Evolutionary conservation across 2,329 filamentous ascomycete genomes (phyloP).

Genomic region (Aureobasidium sp.): DNA sequence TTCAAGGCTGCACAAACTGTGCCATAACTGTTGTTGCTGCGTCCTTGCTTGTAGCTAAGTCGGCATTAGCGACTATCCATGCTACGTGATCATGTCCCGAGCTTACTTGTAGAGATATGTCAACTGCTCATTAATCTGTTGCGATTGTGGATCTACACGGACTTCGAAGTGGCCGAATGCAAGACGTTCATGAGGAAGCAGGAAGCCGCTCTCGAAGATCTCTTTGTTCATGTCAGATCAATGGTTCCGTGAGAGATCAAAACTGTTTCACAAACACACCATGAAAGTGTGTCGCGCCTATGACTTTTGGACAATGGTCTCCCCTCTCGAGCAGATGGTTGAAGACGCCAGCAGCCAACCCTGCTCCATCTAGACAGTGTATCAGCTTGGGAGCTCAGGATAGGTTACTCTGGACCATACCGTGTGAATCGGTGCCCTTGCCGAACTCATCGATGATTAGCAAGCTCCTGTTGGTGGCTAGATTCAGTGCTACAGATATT

Average conservation of each 20-base stretch:
- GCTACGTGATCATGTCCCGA: background rate
- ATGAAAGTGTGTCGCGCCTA: slow-evolving; percentile 59
- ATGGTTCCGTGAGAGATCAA: slow-evolving; percentile 30
- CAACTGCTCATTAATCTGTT: slow-evolving; percentile 54
- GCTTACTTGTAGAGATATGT: slow-evolving; percentile 64
- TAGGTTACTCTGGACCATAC: slow-evolving; percentile 24
- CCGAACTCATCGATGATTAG: slow-evolving; percentile 91
- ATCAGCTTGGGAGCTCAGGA: background rate
- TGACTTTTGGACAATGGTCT: slow-evolving; percentile 49
- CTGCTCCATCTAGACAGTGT: slow-evolving; percentile 49
- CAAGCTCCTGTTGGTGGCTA: slow-evolving; percentile 69
- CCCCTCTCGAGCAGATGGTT: slow-evolving; percentile 48
- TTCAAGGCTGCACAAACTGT: slow-evolving; percentile 79
- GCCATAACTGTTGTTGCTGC: slow-evolving; percentile 76
- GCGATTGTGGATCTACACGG: slow-evolving; percentile 47
- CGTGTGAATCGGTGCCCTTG: slow-evolving; percentile 57
- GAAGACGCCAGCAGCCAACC: slow-evolving; percentile 56
- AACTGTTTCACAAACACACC: slow-evolving; percentile 29
- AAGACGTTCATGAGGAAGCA: slow-evolving; percentile 47
- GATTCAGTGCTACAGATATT: slow-evolving; percentile 66
- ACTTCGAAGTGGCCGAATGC: slow-evolving; percentile 68
- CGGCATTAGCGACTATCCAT: background rate
- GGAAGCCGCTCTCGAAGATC: slow-evolving; percentile 59
- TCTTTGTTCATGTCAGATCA: slow-evolving; percentile 38
- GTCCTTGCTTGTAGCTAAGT: slow-evolving; percentile 42